Evolutionary conservation across 306 rosid genomes (phyloP), one percentile per base, ranked within the genome.

Genomic region (Vachellia pachyceras): DNA sequence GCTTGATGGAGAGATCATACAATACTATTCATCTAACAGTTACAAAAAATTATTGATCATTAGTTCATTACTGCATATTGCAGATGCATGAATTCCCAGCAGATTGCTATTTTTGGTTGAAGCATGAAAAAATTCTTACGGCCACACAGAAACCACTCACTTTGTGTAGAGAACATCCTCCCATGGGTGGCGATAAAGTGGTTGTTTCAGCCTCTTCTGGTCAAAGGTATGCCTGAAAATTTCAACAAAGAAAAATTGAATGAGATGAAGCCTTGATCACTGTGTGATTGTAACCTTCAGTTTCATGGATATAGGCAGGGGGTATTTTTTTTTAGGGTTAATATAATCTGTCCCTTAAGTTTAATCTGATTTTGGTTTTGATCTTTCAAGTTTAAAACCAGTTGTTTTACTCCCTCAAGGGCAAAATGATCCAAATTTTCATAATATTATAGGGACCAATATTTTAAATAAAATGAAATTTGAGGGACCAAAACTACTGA

Each of bases 121-220:
- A 79, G 79, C 75, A 60, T 65, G 57, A 20, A 52, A 47, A 79
- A 10, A 73, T 65, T 47, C 83, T 80, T 54, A 66, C 40, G n/a
- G 75, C 83, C 64, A 77, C 54, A 12, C 20, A 10, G 22, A 72
- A 71, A 4, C 69, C 73, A 47, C 68, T 94, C 97, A 94, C 82
- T 92, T 94, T 85, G 98, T 90, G 91, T 94, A 94, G 33, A 94
- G 94, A 88, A 92, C 95, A 72, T 92, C 97, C 86, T 94, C 98
- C 98, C 97, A 90, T 67, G 98, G 98, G 81, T 94, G 98, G 79
- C 97, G 98, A 90, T 94, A 94, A 22, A 94, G 95, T 17, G 95
- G 97, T 76, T 94, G 97, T 76, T 94, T 94, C 92, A 94, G 83
- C 81, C 99, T 92, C 98, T 91, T 91, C 79, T 95, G 99, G 89